These are phyloP conservation scores for Nemania serpens DNA, from an alignment of 2,329 filamentous ascomycete genomes.

Conservation along the genomic window DNA sequence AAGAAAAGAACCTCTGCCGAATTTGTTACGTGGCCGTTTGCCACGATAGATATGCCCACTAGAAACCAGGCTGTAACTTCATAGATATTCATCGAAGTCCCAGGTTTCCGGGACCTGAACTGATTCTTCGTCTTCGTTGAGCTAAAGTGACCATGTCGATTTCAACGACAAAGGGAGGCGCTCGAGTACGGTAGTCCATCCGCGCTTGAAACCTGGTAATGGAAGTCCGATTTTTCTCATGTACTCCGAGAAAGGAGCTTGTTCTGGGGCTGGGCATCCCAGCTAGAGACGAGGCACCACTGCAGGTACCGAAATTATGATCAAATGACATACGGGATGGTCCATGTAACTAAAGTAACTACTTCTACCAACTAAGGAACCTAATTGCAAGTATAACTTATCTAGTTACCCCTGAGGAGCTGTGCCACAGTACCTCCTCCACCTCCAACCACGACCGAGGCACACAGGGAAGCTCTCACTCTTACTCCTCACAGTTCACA, in stretches of 20 bases:
- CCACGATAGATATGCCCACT: no score
- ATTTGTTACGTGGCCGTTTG: no score
- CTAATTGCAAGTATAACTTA: neutral
- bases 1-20: no score
- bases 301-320: conserved; percentile 6
- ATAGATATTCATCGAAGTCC: no score
- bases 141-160: no score
- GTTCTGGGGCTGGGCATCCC: neutral
- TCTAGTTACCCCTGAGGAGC: neutral
- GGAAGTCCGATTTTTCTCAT: neutral
- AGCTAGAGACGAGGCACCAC: neutral
- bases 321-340: neutral
- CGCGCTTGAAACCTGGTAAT: neutral
- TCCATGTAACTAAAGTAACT: no score
- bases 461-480: neutral
- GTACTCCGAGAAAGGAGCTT: conserved; percentile 6
- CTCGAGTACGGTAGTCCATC: neutral
- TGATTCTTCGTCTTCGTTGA: no score
- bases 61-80: no score
- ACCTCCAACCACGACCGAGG: no score
- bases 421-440: neutral
- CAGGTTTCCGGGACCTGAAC: no score
- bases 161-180: neutral
- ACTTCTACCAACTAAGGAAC: neutral
- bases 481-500: neutral